Base-by-base conservation (phyloP, 1,284 basidiomycete species). In the Rhodotorula sp. region DNA sequence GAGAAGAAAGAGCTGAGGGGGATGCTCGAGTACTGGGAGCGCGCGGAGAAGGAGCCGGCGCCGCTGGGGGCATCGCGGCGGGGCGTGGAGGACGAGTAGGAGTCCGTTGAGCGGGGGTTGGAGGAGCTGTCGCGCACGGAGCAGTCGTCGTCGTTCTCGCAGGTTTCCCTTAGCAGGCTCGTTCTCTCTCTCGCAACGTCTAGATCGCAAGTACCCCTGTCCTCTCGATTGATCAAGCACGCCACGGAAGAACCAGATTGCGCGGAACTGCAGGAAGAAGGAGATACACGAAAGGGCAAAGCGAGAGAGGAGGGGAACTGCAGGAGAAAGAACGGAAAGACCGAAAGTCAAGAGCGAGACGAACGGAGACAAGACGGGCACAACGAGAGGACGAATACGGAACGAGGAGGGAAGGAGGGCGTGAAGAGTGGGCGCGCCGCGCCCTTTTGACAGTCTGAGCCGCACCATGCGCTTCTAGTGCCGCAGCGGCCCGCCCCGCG, bases 401-500 rank as follows among this genome's bases (percentile, higher is more conserved):
- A 65, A 17, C n/a, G 56, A 27, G 15, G 46, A 29, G 27, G n/a
- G 46, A 37, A 10, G 56, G 21, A 34, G 13, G 25, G 29, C 1
- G 22, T 60, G 6, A 25, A 9, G 60, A 27, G 22, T 15, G 19
- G 10, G 22, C 8, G 27, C 29, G 13, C 4, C 29, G 19, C 12
- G 29, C 51, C 32, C 54, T 44, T 41, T 27, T 54, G 7, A 17
- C 53, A 8, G 34, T 29, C 17, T n/a, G 56, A 2, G 25, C 3
- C 21, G 44, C 19, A 21, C 22, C 37, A 17, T 5, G 29, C 57
- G 21, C 46, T 1, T 41, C 50, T 51, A 71, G 29, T 37, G 66
- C 53, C 61, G 50, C 13, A 67, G 29, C 6, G 62, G 29, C 5
- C 70, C 68, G 10, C 68, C 68, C 9, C 68, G 54, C 27, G 46